phyloP scores from a whole-genome alignment of 495 filamentous ascomycete genomes.

The Penicillium nucicola region DNA sequence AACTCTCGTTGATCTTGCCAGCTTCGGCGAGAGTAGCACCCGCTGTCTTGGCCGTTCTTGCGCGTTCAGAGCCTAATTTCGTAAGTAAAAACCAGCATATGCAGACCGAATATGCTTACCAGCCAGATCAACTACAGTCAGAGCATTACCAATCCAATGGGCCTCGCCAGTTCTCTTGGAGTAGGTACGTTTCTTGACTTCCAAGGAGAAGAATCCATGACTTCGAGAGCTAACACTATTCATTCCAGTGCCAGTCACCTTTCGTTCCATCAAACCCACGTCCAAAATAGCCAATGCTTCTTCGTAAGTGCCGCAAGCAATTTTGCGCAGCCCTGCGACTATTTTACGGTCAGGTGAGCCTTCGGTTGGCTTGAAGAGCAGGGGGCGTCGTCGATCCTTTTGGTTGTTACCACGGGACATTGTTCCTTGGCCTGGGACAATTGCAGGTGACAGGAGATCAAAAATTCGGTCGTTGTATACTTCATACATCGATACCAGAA shows the following conservation, averaged over 20 bases:
- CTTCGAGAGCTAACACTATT: conserved; percentile 87
- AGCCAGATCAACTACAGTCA: conserved; percentile 91
- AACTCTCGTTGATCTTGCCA: conserved; percentile 93
- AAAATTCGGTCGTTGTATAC: conserved; percentile 99
- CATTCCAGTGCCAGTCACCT: conserved; percentile 84
- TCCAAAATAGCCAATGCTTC: conserved; percentile 91
- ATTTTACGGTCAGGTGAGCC: conserved; percentile 80
- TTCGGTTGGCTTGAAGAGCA: conserved; percentile 88
- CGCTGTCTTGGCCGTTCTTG: conserved; percentile 87
- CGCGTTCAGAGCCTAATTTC: conserved; percentile 72
- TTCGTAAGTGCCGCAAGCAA: conserved; percentile 78
- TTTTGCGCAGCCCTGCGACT: conserved; percentile 86
- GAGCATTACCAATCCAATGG: conserved; percentile 73
- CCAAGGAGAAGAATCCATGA: conserved; percentile 95
- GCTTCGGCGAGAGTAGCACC: conserved; percentile 91
- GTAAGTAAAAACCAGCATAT: conserved; percentile 11
- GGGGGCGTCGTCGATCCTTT: conserved; percentile 70
- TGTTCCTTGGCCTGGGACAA: conserved; percentile 35
- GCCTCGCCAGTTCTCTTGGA: conserved; percentile 47
- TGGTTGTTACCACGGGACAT: conserved; percentile 41
- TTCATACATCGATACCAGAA: conserved; percentile 96
- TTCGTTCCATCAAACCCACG: conserved; percentile 79
- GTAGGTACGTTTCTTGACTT: conserved; percentile 78
- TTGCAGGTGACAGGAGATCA: conserved; percentile 70
- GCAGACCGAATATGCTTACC: conserved; percentile 43